Evolutionary conservation across 225 moss, liverwort and hornwort species (phyloP), one percentile per base, ranked within the genome.

Genomic region (Antitrichia curtipendula): DNA sequence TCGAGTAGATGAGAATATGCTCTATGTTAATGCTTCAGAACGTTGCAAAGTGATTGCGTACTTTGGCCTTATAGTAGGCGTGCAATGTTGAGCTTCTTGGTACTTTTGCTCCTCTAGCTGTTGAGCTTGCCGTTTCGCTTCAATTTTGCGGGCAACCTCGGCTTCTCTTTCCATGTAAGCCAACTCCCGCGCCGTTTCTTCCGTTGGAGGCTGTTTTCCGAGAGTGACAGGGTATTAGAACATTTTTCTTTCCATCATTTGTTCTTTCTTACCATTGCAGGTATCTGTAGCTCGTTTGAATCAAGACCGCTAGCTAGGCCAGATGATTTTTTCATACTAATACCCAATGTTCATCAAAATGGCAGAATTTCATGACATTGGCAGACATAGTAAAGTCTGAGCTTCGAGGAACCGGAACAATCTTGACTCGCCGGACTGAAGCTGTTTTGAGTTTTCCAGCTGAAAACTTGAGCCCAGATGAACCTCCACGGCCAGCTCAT

Each of bases 141-240:
- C 92, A 62, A 88, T 75, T 82, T 88, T 92, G 85, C 85, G 85
- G 59, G 88, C 71, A 18, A 89, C 64, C 28, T 75, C 86, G 23
- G 77, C 82, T 81, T 92, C 91, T 89, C 94, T 92, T 88, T 91
- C 90, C 78, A 84, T 82, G 65, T 74, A 83, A 41, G 87, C 84
- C 80, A 87, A 86, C 66, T 90, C 84, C 78, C 54, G 84, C 23
- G 81, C 77, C n/a, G 89, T 84, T 61, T 91, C 94, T 80, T 90
- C 84, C 70, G 94, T 94, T 79, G 94, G 94, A 85, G 91, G 83
- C 94, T 94, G 83, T 53, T n/a, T 64, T 49, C 85, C 84, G 41
- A 82, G 77, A 28, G 40, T 36, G 41, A 86, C 85, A 56, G 40
- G 49, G 71, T 49, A 22, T 75, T 41, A 71, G 28, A 77, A 72